Evolutionary conservation across 2,329 filamentous ascomycete species (phyloP), one percentile per base, ranked within the genome.

Genomic region (Triangularia setosa): DNA sequence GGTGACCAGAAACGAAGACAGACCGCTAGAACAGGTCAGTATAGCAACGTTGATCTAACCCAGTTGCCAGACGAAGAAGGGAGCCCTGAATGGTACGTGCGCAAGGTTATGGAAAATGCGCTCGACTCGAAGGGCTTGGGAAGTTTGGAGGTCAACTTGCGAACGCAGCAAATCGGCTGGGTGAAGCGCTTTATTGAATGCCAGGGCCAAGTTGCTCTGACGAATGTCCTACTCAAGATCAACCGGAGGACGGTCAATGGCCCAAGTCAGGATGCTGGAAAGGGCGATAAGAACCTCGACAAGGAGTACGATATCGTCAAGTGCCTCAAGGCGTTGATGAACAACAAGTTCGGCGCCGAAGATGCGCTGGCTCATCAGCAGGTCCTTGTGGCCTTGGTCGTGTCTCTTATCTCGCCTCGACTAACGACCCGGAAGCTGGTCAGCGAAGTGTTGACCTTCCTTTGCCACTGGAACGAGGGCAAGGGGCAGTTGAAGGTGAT

Each of bases 261-360:
- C 4, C 90, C 91, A 1, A 85, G 86, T 24, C 85, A 87, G 4
- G 81, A 85, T 52, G 80, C 81, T 61, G 77, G 82, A 33, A 86
- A 76, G 73, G 80, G 75, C 64, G 92, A 96, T 71, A 92, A 90
- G 75, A 91, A 94, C 73, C 82, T 95, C 58, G 93, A 97, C 73
- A 87, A 90, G 70, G 93, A 97, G 79, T 98, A 98, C 75, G 95
- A 98, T 74, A 97, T 99, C 68, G 87, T 97, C 75, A 99, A 99
- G 79, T 98, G 95, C 79, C 79, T 99, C 64, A 98, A 98, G 81
- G 93, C 93, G 30, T 79, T 98, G 64, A 96, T 98, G 90, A 99
- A 99, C 86, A 99, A 97, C 85, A 97, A 97, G 76, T 98, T 96
- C 76, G 95, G 95, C 67, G 95, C 95, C 67, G 95, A 99, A 75